Evolutionary conservation across 2,329 filamentous ascomycete species (phyloP).

Genomic region (Calonectria hawksworthii): DNA sequence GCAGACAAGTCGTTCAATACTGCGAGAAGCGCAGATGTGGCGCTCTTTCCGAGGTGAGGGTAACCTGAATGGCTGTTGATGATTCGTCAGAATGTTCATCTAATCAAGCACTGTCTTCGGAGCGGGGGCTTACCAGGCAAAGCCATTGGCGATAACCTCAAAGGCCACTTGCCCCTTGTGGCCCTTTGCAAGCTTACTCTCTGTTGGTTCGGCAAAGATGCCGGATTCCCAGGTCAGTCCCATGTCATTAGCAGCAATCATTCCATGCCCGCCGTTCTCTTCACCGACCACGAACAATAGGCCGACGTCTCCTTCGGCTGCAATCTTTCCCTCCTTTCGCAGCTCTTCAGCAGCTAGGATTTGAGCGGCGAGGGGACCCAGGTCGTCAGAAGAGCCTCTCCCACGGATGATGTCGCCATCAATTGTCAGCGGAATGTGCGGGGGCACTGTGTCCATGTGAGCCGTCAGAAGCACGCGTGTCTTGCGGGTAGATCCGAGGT

Average conservation of each 20-base stretch:
- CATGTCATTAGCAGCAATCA: slow-evolving; percentile 65
- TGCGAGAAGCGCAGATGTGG: slow-evolving; percentile 23
- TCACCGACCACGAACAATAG: slow-evolving; percentile 73
- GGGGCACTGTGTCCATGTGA: slow-evolving; percentile 82
- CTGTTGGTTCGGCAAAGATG: slow-evolving; percentile 82
- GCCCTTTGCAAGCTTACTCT: slow-evolving; percentile 76
- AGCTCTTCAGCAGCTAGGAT: slow-evolving; percentile 68
- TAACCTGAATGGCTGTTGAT: slow-evolving; percentile 34
- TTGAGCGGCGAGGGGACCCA: slow-evolving; percentile 76
- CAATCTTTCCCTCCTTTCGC: slow-evolving; percentile 6
- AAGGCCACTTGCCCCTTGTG: slow-evolving; percentile 79
- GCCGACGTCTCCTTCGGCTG: slow-evolving; percentile 55
- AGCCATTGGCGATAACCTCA: slow-evolving; percentile 72
- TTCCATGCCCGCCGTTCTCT: slow-evolving; percentile 76
- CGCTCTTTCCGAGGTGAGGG: slow-evolving; percentile 31
- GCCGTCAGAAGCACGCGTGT: slow-evolving; percentile 74
- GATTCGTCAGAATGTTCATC: neutral
- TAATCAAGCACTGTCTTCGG: neutral
- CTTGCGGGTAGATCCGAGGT: slow-evolving; percentile 59
- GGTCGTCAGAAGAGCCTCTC: slow-evolving; percentile 77
- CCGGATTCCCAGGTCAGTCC: slow-evolving; percentile 70
- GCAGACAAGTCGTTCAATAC: slow-evolving; percentile 39
- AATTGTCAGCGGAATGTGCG: slow-evolving; percentile 74
- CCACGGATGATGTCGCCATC: slow-evolving; percentile 63
- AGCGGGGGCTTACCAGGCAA: slow-evolving; percentile 55